Conservation (phyloP, 2,329 filamentous ascomycete species). For the Proliferodiscus dingleyae region DNA sequence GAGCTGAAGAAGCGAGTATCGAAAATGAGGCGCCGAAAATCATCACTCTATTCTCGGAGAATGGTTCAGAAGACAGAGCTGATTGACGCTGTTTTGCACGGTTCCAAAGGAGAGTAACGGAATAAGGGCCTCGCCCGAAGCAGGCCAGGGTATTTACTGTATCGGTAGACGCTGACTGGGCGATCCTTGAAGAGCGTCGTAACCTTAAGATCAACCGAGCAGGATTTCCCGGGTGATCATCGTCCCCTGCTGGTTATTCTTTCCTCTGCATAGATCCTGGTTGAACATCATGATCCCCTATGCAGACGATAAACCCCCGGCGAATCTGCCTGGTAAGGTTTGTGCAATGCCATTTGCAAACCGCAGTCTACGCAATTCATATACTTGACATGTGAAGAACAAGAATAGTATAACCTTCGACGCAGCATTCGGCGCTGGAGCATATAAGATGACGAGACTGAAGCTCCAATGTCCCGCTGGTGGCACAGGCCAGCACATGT, state of each 20-base stretch:
- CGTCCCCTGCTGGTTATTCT: slow-evolving; percentile 17
- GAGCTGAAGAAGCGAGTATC: too few relatives aligned
- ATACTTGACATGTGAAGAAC: slow-evolving; percentile 6
- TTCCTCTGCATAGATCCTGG: slow-evolving; percentile 17
- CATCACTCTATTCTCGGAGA: too few relatives aligned
- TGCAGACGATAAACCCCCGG: slow-evolving; percentile 21
- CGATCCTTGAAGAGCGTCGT: slow-evolving; percentile 1
- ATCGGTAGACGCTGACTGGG: neutral
- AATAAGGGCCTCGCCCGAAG: too few relatives aligned
- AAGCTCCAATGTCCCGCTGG: neutral
- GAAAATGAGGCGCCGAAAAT: too few relatives aligned
- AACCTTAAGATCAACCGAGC: slow-evolving; percentile 5
- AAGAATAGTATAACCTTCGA: neutral
- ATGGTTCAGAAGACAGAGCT: too few relatives aligned
- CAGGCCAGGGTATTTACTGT: too few relatives aligned
- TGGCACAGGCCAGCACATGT: neutral
- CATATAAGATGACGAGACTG: too few relatives aligned
- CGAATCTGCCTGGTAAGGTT: slow-evolving; percentile 6
- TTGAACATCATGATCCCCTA: slow-evolving; percentile 25
- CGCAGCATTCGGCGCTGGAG: too few relatives aligned
- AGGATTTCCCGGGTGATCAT: slow-evolving; percentile 23
- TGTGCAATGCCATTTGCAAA: slow-evolving; percentile 14
- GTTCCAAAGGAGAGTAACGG: too few relatives aligned
- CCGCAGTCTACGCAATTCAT: neutral
- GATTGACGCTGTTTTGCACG: too few relatives aligned